phyloP scores from a whole-genome alignment of 164 flowering plant species.

The Taxillus chinensis region DNA sequence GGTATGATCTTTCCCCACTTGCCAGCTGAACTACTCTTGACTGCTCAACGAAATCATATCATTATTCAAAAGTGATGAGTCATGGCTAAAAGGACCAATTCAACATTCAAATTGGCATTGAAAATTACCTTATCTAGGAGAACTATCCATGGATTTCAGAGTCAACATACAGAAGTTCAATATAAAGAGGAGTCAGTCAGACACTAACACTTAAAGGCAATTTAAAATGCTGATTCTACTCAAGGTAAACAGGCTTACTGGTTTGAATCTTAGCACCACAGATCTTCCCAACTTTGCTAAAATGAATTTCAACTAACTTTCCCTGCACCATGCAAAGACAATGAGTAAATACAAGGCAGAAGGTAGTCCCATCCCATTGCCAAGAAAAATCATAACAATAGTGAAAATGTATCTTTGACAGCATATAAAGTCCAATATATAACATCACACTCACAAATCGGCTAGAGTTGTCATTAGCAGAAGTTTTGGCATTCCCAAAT shows the following conservation, averaged over 20 bases:
- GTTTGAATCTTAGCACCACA: conserved; percentile 83
- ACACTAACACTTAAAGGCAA: neutral
- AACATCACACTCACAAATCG: conserved; percentile 42
- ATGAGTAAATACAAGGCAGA: neutral
- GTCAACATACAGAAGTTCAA: conserved; percentile 3
- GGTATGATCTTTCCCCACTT: conserved; percentile 85
- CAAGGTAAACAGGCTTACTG: conserved; percentile 42
- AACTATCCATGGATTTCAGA: conserved; percentile 30
- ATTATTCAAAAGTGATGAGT: conserved; percentile 1
- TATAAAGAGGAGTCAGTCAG: conserved; percentile 6
- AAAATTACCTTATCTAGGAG: conserved; percentile 76
- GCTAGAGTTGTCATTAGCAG: conserved; percentile 78
- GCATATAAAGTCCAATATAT: too few species aligned
- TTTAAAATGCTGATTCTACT: neutral
- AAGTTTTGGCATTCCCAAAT: conserved; percentile 97
- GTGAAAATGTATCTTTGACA: too few species aligned
- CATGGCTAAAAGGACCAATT: neutral
- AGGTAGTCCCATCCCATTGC: neutral
- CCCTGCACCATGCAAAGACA: conserved; percentile 48
- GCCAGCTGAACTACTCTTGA: conserved; percentile 83
- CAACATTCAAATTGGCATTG: conserved; percentile 3
- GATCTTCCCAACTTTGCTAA: conserved; percentile 54
- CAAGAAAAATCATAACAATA: neutral
- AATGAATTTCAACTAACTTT: conserved; percentile 79
- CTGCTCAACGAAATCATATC: conserved; percentile 31